Percentiles rank a stretch among this genome's conserved stretches.
These are phyloP conservation scores for Aaosphaeria arxii DNA, from an alignment of 2,329 filamentous ascomycete species.

Conservation along the genomic window DNA sequence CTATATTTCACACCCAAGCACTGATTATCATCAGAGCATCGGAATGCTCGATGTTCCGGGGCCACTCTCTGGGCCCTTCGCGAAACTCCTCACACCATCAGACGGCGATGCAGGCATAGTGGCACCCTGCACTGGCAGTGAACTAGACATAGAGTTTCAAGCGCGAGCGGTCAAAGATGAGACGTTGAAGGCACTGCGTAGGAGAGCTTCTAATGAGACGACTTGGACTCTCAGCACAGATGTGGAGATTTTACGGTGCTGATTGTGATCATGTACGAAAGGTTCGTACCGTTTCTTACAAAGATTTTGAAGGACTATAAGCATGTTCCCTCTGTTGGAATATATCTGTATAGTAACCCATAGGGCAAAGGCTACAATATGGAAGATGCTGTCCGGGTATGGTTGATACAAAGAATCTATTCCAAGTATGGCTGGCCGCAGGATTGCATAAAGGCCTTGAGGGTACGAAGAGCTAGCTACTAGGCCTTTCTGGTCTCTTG, in stretches of 20 bases:
- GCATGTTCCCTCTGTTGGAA: no score
- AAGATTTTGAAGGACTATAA: no score
- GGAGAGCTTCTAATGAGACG: conserved; percentile 3
- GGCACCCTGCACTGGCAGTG: conserved; percentile 6
- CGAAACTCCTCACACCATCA: conserved; percentile 5
- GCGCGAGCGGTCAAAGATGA: conserved; percentile 9
- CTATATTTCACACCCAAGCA: neutral
- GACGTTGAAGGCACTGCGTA: neutral
- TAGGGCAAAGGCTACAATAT: no score
- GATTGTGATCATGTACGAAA: neutral
- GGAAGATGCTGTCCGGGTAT: no score
- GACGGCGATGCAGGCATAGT: conserved; percentile 9
- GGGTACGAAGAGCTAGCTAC: no score
- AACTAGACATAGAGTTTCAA: conserved; percentile 13
- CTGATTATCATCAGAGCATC: conserved; percentile 8
- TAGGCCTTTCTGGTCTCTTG: no score
- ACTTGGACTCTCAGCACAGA: conserved; percentile 10
- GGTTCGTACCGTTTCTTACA: no score
- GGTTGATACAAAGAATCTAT: no score
- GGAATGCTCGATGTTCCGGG: conserved; percentile 11
- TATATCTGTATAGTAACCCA: no score
- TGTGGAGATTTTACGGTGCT: conserved; percentile 8
- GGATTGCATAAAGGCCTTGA: no score
- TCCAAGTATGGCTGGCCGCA: no score
- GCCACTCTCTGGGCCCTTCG: conserved; percentile 9